Evolutionary conservation across 192 early-diverging fungal species (phyloP).

Genomic region (Umbelopsis isabellina): DNA sequence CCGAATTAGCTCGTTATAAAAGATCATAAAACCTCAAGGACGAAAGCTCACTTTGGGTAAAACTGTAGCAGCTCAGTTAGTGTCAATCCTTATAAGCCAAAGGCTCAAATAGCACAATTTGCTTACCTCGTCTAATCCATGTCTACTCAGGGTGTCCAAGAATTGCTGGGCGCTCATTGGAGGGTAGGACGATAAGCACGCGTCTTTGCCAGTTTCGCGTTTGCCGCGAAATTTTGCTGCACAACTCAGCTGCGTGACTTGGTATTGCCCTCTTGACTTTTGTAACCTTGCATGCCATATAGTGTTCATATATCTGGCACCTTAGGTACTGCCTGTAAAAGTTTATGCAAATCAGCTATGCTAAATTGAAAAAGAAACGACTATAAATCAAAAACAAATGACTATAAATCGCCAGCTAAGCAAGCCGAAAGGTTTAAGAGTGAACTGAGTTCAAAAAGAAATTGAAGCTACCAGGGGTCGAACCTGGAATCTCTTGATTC

Average conservation of each 20-base stretch:
- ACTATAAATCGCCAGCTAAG: too few species aligned
- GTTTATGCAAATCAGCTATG: too few species aligned
- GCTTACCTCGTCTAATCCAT: constrained; percentile 28
- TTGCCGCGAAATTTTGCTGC: background rate
- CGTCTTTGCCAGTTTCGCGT: background rate
- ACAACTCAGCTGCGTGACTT: background rate
- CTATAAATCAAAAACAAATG: too few species aligned
- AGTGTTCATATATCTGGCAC: too few species aligned
- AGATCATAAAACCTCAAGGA: background rate
- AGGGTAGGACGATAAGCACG: background rate
- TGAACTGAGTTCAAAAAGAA: background rate
- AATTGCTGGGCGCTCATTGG: constrained; percentile 27
- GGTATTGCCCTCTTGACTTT: background rate
- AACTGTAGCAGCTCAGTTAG: constrained; percentile 1
- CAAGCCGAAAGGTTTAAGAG: background rate
- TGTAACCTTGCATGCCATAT: too few species aligned
- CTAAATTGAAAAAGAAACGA: too few species aligned
- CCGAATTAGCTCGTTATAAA: background rate
- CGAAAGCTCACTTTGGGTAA: constrained; percentile 25
- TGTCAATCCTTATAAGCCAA: background rate
- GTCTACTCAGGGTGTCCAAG: constrained; percentile 25
- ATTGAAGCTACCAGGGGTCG: constrained; percentile 58
- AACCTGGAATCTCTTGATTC: constrained; percentile 68
- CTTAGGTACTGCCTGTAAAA: too few species aligned
- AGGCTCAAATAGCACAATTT: background rate